Conservation (phyloP, 2,329 filamentous ascomycete genomes). For the Emergomyces pasteurianus region DNA sequence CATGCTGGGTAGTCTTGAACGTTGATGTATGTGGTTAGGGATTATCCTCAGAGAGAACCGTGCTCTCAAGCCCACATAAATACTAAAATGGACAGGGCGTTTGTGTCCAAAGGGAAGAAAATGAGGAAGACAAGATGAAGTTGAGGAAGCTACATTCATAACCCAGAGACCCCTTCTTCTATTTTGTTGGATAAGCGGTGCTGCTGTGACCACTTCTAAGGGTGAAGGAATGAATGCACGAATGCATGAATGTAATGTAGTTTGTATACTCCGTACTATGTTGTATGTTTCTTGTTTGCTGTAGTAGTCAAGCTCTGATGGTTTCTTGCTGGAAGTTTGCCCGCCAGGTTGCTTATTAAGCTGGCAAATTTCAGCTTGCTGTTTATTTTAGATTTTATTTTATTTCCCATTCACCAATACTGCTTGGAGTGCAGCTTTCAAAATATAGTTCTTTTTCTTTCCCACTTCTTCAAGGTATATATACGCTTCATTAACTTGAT, state of each 20-base stretch:
- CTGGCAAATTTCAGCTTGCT: too few species aligned
- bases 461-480: too few species aligned
- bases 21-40: background rate
- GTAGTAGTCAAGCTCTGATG: too few species aligned
- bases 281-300: too few species aligned
- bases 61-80: background rate
- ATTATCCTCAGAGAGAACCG: background rate
- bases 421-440: too few species aligned
- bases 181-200: background rate
- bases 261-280: background rate
- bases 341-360: too few species aligned
- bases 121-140: background rate
- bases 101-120: background rate
- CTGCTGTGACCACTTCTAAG: background rate
- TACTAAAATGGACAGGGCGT: background rate
- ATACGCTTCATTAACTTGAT: too few species aligned
- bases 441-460: too few species aligned
- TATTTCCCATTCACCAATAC: too few species aligned
- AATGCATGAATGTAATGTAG: background rate
- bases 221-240: background rate
- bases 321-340: too few species aligned
- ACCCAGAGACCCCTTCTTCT: background rate
- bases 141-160: background rate
- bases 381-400: too few species aligned
- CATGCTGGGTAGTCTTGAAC: background rate